These are phyloP conservation scores for Cryptococcus sp. DNA, from an alignment of 1,284 basidiomycete genomes.

Conservation along the genomic window DNA sequence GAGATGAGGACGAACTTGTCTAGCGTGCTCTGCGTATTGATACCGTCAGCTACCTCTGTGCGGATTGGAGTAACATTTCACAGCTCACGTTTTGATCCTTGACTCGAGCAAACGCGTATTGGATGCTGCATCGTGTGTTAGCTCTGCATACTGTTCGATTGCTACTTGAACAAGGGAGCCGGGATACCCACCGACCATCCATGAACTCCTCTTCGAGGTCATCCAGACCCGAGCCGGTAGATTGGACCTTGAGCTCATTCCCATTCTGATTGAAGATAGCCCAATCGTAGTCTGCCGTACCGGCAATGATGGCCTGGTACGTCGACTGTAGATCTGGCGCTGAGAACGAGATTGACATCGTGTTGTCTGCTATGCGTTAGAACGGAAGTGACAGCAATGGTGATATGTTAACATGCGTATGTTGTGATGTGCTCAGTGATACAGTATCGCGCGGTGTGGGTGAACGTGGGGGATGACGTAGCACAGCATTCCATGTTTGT, in stretches of 20 bases:
- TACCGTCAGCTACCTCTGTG: not conserved
- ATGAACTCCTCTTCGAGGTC: slow-evolving; percentile 93
- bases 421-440: slow-evolving; percentile 1
- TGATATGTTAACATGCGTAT: not conserved
- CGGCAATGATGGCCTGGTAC: slow-evolving; percentile 77
- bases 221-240: slow-evolving; percentile 80
- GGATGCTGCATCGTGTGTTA: slow-evolving; percentile 63
- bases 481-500: slow-evolving; percentile 10
- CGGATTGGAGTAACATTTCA: not conserved
- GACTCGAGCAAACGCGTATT: slow-evolving; percentile 90
- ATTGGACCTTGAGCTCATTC: slow-evolving; percentile 88
- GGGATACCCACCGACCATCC: slow-evolving; percentile 71
- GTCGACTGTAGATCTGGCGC: slow-evolving; percentile 67
- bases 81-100: slow-evolving; percentile 75
- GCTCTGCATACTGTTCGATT: not conserved
- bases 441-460: not conserved
- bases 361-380: slow-evolving; percentile 5
- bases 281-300: slow-evolving; percentile 75
- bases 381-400: not conserved
- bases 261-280: slow-evolving; percentile 76
- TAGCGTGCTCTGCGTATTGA: slow-evolving; percentile 66
- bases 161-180: not conserved
- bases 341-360: slow-evolving; percentile 52
- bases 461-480: slow-evolving; percentile 15
- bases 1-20: slow-evolving; percentile 88